Conservation (phyloP, 164 flowering plant genomes). For the Warburgia ugandensis region DNA sequence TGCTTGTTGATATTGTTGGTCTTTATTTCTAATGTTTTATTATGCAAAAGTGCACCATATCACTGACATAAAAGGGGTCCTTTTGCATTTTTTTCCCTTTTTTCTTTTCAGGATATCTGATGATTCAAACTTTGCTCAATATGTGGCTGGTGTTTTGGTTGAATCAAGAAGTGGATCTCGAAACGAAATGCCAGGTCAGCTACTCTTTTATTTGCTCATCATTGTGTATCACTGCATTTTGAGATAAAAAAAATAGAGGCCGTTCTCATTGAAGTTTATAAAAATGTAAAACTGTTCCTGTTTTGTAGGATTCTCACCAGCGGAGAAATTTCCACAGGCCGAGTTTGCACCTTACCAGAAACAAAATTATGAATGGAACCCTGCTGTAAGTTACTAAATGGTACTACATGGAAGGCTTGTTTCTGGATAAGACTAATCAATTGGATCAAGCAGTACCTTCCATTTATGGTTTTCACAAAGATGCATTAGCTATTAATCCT, state of each 20-base stretch:
- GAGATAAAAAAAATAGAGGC: background rate
- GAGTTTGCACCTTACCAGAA: slow-evolving; percentile 70
- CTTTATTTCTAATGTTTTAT: no score
- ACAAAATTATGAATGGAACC: slow-evolving; percentile 74
- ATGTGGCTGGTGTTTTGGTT: slow-evolving; percentile 77
- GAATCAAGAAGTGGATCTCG: slow-evolving; percentile 33
- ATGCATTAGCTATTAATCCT: background rate
- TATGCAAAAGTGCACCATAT: no score
- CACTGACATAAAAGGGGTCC: background rate
- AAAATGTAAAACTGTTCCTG: background rate
- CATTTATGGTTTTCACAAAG: background rate
- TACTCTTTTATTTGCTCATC: background rate
- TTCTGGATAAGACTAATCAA: background rate
- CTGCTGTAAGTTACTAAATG: slow-evolving; percentile 50
- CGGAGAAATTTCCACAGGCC: slow-evolving; percentile 70
- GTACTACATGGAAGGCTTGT: background rate
- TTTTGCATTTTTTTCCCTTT: background rate
- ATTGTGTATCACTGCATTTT: slow-evolving; percentile 2
- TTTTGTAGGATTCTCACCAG: slow-evolving; percentile 79
- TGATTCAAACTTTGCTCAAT: slow-evolving; percentile 47
- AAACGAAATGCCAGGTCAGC: slow-evolving; percentile 38
- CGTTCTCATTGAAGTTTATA: slow-evolving; percentile 3
- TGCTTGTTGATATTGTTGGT: no score
- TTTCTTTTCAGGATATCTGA: slow-evolving; percentile 37
- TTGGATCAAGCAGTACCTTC: slow-evolving; percentile 1